Percentiles rank a stretch among this genome's conserved stretches.
phyloP scores from a whole-genome alignment of 1,284 basidiomycete species.

The Tilletiaria anomala region DNA sequence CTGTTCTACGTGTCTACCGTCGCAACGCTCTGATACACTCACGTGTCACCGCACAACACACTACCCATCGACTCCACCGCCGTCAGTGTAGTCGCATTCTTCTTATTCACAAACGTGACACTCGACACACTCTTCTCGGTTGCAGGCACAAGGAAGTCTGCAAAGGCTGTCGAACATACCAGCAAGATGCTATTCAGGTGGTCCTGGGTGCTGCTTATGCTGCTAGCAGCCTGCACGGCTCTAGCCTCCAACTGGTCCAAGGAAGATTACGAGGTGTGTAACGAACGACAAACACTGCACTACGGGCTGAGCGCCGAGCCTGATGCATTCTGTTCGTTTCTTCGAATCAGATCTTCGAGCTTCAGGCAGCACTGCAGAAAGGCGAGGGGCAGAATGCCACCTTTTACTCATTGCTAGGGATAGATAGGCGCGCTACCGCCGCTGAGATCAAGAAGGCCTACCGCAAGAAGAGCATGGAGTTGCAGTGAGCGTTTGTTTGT shows the following conservation, averaged over 20 bases:
- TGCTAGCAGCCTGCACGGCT: background rate
- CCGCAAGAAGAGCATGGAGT: conserved; percentile 26
- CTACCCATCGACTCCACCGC: too few species aligned
- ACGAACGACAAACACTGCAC: background rate
- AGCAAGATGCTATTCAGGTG: background rate
- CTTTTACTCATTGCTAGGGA: conserved; percentile 31
- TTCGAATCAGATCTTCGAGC: conserved; percentile 26
- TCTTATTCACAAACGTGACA: too few species aligned
- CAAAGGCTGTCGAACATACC: too few species aligned
- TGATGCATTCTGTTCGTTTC: background rate
- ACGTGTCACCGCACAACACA: too few species aligned
- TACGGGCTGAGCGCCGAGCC: background rate
- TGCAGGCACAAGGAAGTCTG: too few species aligned
- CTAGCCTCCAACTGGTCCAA: conserved; percentile 1
- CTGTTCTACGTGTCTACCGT: too few species aligned
- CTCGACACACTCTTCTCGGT: too few species aligned
- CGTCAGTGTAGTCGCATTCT: too few species aligned
- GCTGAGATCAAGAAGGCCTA: conserved; percentile 31
- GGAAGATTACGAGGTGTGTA: conserved; percentile 1
- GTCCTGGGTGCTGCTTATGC: background rate
- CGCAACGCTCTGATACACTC: too few species aligned
- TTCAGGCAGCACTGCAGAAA: conserved; percentile 27
- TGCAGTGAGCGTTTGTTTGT: too few species aligned
- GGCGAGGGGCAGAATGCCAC: conserved; percentile 18
- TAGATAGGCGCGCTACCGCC: conserved; percentile 10